A percentile compares a stretch with the other conserved stretches of the same genome.
Evolutionary conservation across 78 protist genomes (phyloP).

Genomic region (Dictyostelium capitatum): DNA sequence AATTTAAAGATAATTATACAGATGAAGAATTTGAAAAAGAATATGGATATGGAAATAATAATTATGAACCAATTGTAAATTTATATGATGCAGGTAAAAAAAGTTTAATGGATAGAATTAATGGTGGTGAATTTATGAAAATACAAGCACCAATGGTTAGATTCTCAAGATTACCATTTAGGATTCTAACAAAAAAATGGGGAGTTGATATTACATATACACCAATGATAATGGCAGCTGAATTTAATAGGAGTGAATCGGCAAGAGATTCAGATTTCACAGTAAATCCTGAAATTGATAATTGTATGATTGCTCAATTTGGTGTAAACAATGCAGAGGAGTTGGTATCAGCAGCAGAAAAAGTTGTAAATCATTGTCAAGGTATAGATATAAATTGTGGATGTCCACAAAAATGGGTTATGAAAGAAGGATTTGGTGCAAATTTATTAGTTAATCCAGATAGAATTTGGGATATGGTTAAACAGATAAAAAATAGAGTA

Average conservation of each 20-base stretch:
- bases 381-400: slow-evolving; percentile 94
- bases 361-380: slow-evolving; percentile 67
- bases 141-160: slow-evolving; percentile 92
- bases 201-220: slow-evolving; percentile 86
- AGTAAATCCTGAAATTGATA: slow-evolving; percentile 20
- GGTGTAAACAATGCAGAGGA: slow-evolving; percentile 83
- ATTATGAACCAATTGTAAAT: neutral
- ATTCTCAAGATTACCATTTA: slow-evolving; percentile 77
- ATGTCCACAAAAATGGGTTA: slow-evolving; percentile 95
- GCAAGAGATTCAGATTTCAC: slow-evolving; percentile 85
- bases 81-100: slow-evolving; percentile 10
- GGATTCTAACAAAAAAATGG: slow-evolving; percentile 49
- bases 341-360: slow-evolving; percentile 80
- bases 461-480: slow-evolving; percentile 84
- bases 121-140: slow-evolving; percentile 70
- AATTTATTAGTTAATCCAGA: slow-evolving; percentile 77
- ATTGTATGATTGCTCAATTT: slow-evolving; percentile 88
- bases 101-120: slow-evolving; percentile 40
- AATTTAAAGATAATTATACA: neutral
- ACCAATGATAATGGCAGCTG: slow-evolving; percentile 88
- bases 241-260: slow-evolving; percentile 36
- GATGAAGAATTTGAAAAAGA: neutral
- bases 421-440: slow-evolving; percentile 86
- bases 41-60: neutral
- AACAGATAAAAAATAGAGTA: slow-evolving; percentile 24